Evolutionary conservation across 2,329 filamentous ascomycete genomes (phyloP).

Genomic region (Neopestalotiopsis sp.): DNA sequence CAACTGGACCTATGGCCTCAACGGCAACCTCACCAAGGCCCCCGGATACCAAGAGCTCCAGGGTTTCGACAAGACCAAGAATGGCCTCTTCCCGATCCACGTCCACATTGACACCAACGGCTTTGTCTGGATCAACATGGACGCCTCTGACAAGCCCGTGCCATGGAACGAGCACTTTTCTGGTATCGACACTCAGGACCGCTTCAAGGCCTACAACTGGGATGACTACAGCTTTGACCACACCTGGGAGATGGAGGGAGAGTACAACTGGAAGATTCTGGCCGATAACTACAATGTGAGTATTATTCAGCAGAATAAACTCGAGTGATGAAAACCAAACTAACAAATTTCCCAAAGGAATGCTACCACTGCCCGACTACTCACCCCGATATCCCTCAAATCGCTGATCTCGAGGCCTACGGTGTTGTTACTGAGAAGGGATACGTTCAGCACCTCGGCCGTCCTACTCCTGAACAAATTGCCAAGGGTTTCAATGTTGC

Average conservation of each 20-base stretch:
- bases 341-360: background rate
- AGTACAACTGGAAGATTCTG: constrained; percentile 51
- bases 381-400: constrained; percentile 50
- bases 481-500: constrained; percentile 51
- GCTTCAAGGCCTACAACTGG: constrained; percentile 41
- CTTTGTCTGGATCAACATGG: constrained; percentile 64
- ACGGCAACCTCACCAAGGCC: constrained; percentile 63
- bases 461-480: constrained; percentile 53
- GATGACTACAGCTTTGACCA: constrained; percentile 50
- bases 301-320: background rate
- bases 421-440: constrained; percentile 52
- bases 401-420: constrained; percentile 43
- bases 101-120: constrained; percentile 57
- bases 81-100: constrained; percentile 61
- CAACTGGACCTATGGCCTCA: constrained; percentile 66
- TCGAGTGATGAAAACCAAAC: background rate
- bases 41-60: constrained; percentile 61
- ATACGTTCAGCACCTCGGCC: constrained; percentile 57
- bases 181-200: constrained; percentile 39
- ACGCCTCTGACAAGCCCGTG: constrained; percentile 33
- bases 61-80: constrained; percentile 61
- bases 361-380: constrained; percentile 57
- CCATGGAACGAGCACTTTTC: constrained; percentile 46
- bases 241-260: constrained; percentile 44
- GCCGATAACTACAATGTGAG: constrained; percentile 54